phyloP scores from a whole-genome alignment of 163 green algal genomes.

The Scenedesmus sp. region DNA sequence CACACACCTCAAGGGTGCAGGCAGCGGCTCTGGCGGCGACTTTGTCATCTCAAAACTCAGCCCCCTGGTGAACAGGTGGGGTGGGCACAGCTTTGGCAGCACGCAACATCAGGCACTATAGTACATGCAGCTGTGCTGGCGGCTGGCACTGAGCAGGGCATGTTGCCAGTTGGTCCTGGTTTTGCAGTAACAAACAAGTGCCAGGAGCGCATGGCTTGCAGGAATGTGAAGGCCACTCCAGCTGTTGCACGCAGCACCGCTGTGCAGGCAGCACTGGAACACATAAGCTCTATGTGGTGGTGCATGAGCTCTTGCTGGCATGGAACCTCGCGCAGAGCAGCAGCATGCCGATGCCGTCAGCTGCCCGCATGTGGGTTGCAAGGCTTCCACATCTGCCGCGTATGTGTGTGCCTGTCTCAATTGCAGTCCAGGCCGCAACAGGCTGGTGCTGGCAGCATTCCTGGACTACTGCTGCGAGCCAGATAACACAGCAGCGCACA shows the following conservation, averaged over 20 bases:
- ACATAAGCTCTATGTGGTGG: too few species aligned
- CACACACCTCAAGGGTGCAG: neutral
- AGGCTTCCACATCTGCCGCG: neutral
- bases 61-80: conserved; percentile 17
- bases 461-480: conserved; percentile 36
- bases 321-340: too few species aligned
- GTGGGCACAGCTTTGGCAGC: neutral
- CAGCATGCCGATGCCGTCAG: too few species aligned
- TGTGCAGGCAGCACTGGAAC: too few species aligned
- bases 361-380: too few species aligned
- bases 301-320: too few species aligned
- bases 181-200: too few species aligned
- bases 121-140: too few species aligned
- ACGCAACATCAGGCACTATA: too few species aligned
- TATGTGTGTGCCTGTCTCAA: neutral
- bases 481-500: neutral
- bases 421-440: neutral
- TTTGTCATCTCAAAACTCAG: neutral
- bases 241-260: neutral
- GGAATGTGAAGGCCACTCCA: too few species aligned
- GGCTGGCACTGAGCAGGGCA: too few species aligned
- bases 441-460: conserved; percentile 34
- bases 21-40: neutral
- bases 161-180: neutral
- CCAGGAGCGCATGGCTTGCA: too few species aligned